phyloP scores from a whole-genome alignment of 2,329 filamentous ascomycete species.

The Aphanocladium album region DNA sequence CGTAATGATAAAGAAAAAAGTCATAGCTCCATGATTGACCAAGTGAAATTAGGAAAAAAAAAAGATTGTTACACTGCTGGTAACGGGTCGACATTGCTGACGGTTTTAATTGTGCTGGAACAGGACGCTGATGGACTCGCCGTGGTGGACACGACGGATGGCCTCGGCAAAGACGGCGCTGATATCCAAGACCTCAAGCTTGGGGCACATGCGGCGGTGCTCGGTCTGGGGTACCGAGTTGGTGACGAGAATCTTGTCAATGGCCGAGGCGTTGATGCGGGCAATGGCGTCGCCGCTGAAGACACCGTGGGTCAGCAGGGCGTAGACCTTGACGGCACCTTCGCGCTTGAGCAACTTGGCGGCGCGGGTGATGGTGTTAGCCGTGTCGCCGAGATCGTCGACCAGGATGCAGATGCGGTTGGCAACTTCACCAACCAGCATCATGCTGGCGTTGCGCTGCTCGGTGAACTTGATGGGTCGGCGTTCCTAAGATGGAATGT shows the following conservation, averaged over 20 bases:
- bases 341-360: constrained; percentile 96
- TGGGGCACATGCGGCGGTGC: constrained; percentile 71
- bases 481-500: constrained; percentile 59
- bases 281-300: constrained; percentile 93
- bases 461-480: constrained; percentile 83
- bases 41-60: background rate
- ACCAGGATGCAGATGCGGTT: constrained; percentile 82
- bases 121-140: constrained; percentile 93
- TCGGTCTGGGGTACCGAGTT: constrained; percentile 90
- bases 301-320: constrained; percentile 89
- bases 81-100: background rate
- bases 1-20: background rate
- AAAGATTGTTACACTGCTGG: background rate
- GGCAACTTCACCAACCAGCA: constrained; percentile 83
- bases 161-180: constrained; percentile 91
- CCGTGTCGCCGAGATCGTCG: constrained; percentile 92
- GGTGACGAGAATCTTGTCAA: constrained; percentile 92
- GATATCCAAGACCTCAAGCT: constrained; percentile 86
- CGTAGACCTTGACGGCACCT: constrained; percentile 86
- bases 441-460: constrained; percentile 89
- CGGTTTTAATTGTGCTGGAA: constrained; percentile 47
- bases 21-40: background rate
- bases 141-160: constrained; percentile 92
- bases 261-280: constrained; percentile 84
- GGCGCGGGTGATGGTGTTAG: constrained; percentile 92